A percentile compares a stretch with the other conserved stretches of the same genome.
Evolutionary conservation across 2,329 filamentous ascomycete species (phyloP).

Genomic region (Drechslerella coelobrocha): DNA sequence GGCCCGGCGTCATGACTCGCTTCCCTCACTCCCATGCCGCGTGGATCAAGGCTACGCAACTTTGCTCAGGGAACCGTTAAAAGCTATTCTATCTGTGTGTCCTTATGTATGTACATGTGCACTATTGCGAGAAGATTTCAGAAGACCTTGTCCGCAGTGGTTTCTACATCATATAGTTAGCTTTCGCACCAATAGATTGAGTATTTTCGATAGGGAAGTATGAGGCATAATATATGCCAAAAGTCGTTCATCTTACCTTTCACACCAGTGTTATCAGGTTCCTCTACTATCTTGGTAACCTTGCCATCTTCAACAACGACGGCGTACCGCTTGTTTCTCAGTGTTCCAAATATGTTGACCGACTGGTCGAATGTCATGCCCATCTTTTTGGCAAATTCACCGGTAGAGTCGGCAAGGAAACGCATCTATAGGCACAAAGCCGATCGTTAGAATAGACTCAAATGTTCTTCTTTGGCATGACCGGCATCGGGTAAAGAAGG

Average conservation of each 20-base stretch:
- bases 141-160: conserved; percentile 41
- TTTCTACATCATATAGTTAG: conserved; percentile 9
- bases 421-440: conserved; percentile 34
- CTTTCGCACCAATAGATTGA: too few relatives aligned
- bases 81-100: neutral
- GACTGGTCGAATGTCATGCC: conserved; percentile 53
- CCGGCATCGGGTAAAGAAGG: neutral
- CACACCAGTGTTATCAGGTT: conserved; percentile 55
- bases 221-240: too few relatives aligned
- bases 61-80: too few relatives aligned
- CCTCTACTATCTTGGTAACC: conserved; percentile 52
- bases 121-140: neutral
- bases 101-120: conserved; percentile 15
- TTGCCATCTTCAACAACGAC: conserved; percentile 54
- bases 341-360: conserved; percentile 52
- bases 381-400: conserved; percentile 53
- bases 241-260: conserved; percentile 52
- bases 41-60: too few relatives aligned
- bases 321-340: conserved; percentile 54
- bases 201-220: too few relatives aligned
- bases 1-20: conserved; percentile 22
- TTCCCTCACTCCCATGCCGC: too few relatives aligned
- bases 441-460: neutral
- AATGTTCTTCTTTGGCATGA: neutral
- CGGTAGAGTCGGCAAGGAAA: conserved; percentile 53